Evolutionary conservation across 805 yeast genomes (phyloP), one percentile per base, ranked within the genome.

Genomic region (Nakazawaea anatomiae): DNA sequence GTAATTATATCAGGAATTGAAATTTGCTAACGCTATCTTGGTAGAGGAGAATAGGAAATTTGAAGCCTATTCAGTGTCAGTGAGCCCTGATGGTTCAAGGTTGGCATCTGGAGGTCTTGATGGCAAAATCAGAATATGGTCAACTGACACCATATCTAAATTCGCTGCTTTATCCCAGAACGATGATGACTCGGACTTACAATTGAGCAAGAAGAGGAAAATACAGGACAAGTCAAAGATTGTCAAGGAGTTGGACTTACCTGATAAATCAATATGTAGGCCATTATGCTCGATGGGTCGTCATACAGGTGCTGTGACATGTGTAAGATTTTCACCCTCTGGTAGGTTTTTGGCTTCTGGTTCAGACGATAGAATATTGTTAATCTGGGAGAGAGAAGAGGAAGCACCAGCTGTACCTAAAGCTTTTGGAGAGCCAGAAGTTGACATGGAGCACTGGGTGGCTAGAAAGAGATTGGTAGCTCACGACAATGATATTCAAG

Each of bases 401-500:
- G 85, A 74, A 62, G 66, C 68, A 12, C 76, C 82, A n/a, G 67
- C 78, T n/a, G 58, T 64, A 42, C 73, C 75, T 4, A 73, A 61
- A 52, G 82, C 81, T 54, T 85, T 87, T 69, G 96, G 96, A 11
- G 77, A 80, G 34, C 76, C 82, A 49, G 85, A 80, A 46, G 72
- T 74, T 0, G 96, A 90, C 58, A 61, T 80, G 50, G 99, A 92
- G 66, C 96, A 88, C 59, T 92, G 99, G 99, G 83, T 92, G 1
- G 97, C 92, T 1, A 72, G 96, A 18, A 89, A 89, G 60, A 77
- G 98, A 60, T 76, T 90, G 12, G 97, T 89, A 18, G 99, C 97
- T 1, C 99, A 94, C 66, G 98, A 94, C 56, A 94, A 92, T 63
- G 99, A 94, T 70, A 88, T 94, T 47, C 99, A 94, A 65, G 99